Evolutionary conservation across 257 asterid species (phyloP).

Genomic region (Penstemon eatonii): DNA sequence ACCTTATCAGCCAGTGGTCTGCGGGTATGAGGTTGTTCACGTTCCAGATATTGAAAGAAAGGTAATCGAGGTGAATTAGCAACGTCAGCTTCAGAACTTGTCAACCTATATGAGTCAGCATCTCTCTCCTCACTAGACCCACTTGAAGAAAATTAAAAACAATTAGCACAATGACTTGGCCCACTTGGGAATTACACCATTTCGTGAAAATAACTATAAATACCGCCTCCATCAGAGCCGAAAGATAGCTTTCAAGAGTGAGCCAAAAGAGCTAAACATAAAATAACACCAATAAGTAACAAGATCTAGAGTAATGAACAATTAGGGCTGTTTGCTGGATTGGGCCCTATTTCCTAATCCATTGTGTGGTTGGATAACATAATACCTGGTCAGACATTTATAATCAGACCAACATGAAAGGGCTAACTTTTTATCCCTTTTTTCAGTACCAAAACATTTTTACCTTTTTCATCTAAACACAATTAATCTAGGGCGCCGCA

Average conservation of each 20-base stretch:
- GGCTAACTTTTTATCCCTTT: no score
- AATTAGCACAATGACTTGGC: slow-evolving; percentile 17
- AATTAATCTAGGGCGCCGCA: no score
- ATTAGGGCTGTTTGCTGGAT: no score
- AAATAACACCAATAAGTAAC: slow-evolving; percentile 2
- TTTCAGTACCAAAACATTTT: no score
- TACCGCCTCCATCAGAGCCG: neutral
- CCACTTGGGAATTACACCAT: neutral
- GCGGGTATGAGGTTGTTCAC: slow-evolving; percentile 63
- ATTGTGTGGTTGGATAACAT: no score
- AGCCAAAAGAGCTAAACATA: slow-evolving; percentile 8
- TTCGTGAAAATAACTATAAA: no score
- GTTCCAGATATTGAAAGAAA: slow-evolving; percentile 61
- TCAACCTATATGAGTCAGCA: slow-evolving; percentile 48
- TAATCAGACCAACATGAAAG: no score
- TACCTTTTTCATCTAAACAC: no score
- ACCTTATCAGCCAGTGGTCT: slow-evolving; percentile 73
- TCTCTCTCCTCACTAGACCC: slow-evolving; percentile 39
- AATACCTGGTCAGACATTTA: no score
- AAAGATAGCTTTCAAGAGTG: slow-evolving; percentile 3
- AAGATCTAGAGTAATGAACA: neutral
- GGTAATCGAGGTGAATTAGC: slow-evolving; percentile 41
- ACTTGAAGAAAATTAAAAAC: slow-evolving; percentile 30
- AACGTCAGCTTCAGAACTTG: slow-evolving; percentile 39
- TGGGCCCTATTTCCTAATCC: no score